phyloP scores from a whole-genome alignment of 2,329 filamentous ascomycete species.

The Fusarium sp. region DNA sequence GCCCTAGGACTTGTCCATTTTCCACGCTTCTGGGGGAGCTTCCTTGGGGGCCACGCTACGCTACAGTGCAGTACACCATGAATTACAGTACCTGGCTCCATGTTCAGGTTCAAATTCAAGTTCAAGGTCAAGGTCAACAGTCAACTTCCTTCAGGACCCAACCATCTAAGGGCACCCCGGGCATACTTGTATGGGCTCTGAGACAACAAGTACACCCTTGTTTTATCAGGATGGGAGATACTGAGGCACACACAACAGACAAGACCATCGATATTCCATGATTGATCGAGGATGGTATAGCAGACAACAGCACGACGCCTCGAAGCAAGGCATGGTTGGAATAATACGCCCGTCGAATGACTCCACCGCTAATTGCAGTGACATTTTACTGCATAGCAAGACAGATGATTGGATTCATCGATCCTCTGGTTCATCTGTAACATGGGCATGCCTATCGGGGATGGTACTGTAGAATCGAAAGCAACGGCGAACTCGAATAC shows the following conservation, averaged over 20 bases:
- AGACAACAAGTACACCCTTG: constrained; percentile 16
- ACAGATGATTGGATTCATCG: constrained; percentile 1
- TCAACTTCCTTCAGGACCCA: constrained; percentile 3
- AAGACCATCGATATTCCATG: constrained; percentile 11
- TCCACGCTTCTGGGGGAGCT: constrained; percentile 22
- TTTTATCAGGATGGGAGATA: constrained; percentile 1
- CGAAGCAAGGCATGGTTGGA: neutral
- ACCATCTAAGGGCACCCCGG: constrained; percentile 14
- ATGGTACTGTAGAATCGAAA: neutral
- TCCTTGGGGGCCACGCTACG: constrained; percentile 3
- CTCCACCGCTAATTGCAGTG: constrained; percentile 22
- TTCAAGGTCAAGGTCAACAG: neutral
- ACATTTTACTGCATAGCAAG: constrained; percentile 15
- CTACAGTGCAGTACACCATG: constrained; percentile 2
- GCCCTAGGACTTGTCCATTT: constrained; percentile 19
- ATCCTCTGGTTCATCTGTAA: neutral
- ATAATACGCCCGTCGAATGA: neutral
- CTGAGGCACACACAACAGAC: neutral
- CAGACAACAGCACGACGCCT: neutral
- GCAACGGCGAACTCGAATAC: constrained; percentile 5
- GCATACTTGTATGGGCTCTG: constrained; percentile 1
- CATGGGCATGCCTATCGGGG: neutral
- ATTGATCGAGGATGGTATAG: constrained; percentile 2
- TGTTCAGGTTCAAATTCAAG: neutral
- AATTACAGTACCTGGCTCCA: neutral